A percentile compares a stretch with the other conserved stretches of the same genome.
phyloP scores from a whole-genome alignment of 2,329 filamentous ascomycete species.

The Ascochyta rabiei region DNA sequence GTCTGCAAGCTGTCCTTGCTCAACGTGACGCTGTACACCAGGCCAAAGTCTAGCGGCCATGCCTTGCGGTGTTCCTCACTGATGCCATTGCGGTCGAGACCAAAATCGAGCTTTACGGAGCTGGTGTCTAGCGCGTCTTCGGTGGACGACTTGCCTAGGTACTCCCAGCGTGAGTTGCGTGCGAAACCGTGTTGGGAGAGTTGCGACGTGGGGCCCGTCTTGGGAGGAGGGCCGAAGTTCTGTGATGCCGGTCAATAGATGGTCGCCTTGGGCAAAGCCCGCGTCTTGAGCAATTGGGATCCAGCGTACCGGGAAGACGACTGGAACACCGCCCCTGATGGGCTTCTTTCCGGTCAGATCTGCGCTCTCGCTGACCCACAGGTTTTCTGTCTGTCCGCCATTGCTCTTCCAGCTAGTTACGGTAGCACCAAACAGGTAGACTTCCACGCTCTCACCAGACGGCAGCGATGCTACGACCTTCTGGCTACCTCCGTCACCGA shows the following conservation, averaged over 20 bases:
- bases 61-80: constrained; percentile 69
- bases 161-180: constrained; percentile 89
- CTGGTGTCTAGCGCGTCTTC: constrained; percentile 58
- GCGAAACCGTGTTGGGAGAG: constrained; percentile 96
- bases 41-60: constrained; percentile 87
- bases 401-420: constrained; percentile 92
- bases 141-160: constrained; percentile 83
- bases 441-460: constrained; percentile 82
- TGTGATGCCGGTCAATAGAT: constrained; percentile 43
- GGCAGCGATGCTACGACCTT: constrained; percentile 81
- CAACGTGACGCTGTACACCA: constrained; percentile 92
- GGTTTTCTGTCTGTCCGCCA: constrained; percentile 73
- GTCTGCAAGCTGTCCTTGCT: constrained; percentile 77
- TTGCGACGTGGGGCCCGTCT: constrained; percentile 75
- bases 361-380: constrained; percentile 83
- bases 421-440: constrained; percentile 90
- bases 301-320: constrained; percentile 83
- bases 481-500: constrained; percentile 72
- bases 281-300: background rate
- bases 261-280: background rate
- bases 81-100: constrained; percentile 76
- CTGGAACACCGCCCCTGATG: constrained; percentile 87
- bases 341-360: constrained; percentile 86
- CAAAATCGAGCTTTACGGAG: constrained; percentile 93
- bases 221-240: constrained; percentile 81